Base-by-base conservation (phyloP, 1,284 basidiomycete genomes). In the Papiliotrema laurentii region DNA sequence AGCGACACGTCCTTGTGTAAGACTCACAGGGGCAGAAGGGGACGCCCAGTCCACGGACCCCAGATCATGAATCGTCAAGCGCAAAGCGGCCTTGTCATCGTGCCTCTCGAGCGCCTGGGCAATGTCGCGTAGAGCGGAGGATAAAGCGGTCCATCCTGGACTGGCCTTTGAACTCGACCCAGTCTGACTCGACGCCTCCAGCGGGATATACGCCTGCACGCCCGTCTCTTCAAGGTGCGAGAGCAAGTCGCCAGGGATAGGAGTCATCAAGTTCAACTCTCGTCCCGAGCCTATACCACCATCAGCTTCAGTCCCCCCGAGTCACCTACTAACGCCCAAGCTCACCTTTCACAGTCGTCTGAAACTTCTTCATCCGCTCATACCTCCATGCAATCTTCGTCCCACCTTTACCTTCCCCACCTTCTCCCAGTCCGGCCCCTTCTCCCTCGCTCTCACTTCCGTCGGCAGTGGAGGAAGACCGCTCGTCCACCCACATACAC, bases 331-430 rank as follows among this genome's bases (percentile, higher is more conserved):
- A 34, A 7, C 16, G 39, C 34, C 24, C 9, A 33, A n/a, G 51
- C 57, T 45, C 35, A 57, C 50, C 28, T 51, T 57, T 43, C 53
- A 63, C 64, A 25, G 88, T 91, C 1, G 91, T 96, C 73, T 87
- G 83, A 71, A 94, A 94, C 72, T 81, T 85, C 73, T 85, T 88
- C 87, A 96, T 87, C 53, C 83, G 79, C 63, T 89, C 87, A 71
- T 98, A 98, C 63, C 94, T 80, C 89, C 94, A 98, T 33, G 94
- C 94, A 63, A 97, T 96, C 74, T 86, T 79, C 74, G 47, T 73
- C 66, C 50, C 54, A 39, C 80, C 47, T 76, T 75, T 37, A 75
- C 77, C 39, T 74, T 72, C 41, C 24, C 56, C 56, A 47, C 64
- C 65, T 45, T 64, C 66, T 11, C 58, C 59, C 63, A 68, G 63